Evolutionary conservation across 768 basidiomycete species (phyloP).

Genomic region (Neoboletus subvelutipes): DNA sequence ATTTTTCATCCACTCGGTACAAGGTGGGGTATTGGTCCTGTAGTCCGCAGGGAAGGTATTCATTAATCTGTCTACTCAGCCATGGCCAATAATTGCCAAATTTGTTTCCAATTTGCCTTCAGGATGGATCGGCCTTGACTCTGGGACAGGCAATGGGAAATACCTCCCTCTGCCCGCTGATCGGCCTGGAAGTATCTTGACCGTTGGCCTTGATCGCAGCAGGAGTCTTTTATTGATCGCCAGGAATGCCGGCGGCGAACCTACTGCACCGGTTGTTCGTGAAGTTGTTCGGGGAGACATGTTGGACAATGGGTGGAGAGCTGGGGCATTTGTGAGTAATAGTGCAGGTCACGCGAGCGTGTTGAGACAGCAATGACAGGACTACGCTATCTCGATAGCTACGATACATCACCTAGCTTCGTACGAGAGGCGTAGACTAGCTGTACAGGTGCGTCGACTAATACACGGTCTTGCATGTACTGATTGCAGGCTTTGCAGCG

Average conservation of each 20-base stretch:
- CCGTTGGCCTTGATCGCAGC: conserved; percentile 85
- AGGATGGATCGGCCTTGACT: conserved; percentile 88
- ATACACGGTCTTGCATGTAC: not conserved
- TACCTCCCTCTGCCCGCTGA: conserved; percentile 79
- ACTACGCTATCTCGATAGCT: conserved; percentile 96
- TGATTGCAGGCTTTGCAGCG: conserved; percentile 39
- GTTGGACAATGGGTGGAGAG: conserved; percentile 69
- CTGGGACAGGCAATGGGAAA: conserved; percentile 97
- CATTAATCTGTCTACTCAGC: conserved; percentile 42
- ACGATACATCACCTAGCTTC: conserved; percentile 96
- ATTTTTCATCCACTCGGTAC: conserved; percentile 89
- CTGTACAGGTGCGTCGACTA: conserved; percentile 60
- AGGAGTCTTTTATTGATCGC: conserved; percentile 77
- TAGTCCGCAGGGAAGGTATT: not conserved
- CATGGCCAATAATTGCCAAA: conserved; percentile 82
- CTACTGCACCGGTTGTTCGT: conserved; percentile 33
- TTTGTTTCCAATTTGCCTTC: conserved; percentile 72
- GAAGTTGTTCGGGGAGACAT: conserved; percentile 85
- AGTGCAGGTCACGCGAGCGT: not conserved
- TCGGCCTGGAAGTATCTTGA: conserved; percentile 59
- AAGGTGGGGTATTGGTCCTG: conserved; percentile 47
- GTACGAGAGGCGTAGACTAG: conserved; percentile 61
- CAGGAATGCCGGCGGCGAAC: conserved; percentile 50
- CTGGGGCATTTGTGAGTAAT: conserved; percentile 72
- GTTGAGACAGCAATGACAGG: conserved; percentile 46